Evolutionary conservation across 2,329 filamentous ascomycete species (phyloP).

Genomic region (Seiridium cupressi): DNA sequence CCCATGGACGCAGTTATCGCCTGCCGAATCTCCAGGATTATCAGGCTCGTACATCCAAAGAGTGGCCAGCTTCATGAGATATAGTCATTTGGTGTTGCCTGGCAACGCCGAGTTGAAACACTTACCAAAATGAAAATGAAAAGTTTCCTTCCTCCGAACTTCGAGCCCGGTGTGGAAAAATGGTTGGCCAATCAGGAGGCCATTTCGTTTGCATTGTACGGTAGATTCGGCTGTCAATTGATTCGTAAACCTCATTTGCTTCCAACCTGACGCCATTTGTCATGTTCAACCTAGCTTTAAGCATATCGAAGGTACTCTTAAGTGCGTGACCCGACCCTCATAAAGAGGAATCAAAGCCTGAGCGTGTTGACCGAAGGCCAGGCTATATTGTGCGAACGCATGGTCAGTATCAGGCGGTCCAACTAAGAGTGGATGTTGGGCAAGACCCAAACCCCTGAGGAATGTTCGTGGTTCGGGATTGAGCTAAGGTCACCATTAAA

Average conservation of each 20-base stretch:
- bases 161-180: conserved; percentile 18
- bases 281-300: too few relatives aligned
- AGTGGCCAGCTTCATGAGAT: background rate
- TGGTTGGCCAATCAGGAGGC: conserved; percentile 18
- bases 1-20: conserved; percentile 13
- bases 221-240: conserved; percentile 19
- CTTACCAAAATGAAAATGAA: conserved; percentile 18
- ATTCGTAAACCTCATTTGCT: background rate
- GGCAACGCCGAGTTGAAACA: background rate
- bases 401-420: too few relatives aligned
- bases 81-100: background rate
- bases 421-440: too few relatives aligned
- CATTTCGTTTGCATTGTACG: conserved; percentile 25
- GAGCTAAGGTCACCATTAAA: too few relatives aligned
- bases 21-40: background rate
- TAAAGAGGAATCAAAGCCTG: too few relatives aligned
- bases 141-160: conserved; percentile 25
- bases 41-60: background rate
- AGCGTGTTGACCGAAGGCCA: too few relatives aligned
- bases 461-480: too few relatives aligned
- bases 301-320: too few relatives aligned
- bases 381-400: too few relatives aligned
- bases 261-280: too few relatives aligned
- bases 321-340: too few relatives aligned
- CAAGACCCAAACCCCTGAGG: too few relatives aligned